Conservation (phyloP, 805 yeast genomes). For the Yarrowia sp. region DNA sequence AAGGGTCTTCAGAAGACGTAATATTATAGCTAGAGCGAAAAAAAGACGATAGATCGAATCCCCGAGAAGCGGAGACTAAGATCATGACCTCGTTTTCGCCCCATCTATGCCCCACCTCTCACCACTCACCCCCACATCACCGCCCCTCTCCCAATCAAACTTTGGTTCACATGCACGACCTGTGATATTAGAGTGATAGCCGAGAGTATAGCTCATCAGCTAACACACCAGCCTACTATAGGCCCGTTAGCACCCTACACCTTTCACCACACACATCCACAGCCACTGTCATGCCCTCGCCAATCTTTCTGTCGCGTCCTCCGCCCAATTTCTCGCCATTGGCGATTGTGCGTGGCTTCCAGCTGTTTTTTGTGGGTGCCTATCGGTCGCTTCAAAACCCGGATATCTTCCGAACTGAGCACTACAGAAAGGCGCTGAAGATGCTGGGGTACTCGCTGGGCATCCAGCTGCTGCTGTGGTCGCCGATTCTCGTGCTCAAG, state of each 20-base stretch:
- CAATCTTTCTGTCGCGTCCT: slow-evolving; percentile 63
- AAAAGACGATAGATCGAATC: too few species aligned
- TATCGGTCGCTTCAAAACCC: slow-evolving; percentile 58
- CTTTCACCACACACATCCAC: neutral
- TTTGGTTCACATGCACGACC: slow-evolving; percentile 22
- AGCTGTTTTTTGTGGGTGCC: slow-evolving; percentile 59
- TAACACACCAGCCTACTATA: slow-evolving; percentile 1
- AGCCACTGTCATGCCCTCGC: slow-evolving; percentile 60
- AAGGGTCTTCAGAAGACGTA: too few species aligned
- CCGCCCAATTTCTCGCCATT: slow-evolving; percentile 60
- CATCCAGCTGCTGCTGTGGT: slow-evolving; percentile 51
- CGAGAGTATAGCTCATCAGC: neutral
- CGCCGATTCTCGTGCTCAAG: slow-evolving; percentile 46
- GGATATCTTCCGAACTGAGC: slow-evolving; percentile 50
- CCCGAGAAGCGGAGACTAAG: too few species aligned
- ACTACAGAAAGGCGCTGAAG: slow-evolving; percentile 51
- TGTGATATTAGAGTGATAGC: neutral
- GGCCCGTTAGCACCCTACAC: neutral
- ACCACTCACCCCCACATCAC: rapidly evolving
- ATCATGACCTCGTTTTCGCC: too few species aligned
- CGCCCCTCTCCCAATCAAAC: neutral
- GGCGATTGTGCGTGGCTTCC: slow-evolving; percentile 61
- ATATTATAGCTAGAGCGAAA: too few species aligned
- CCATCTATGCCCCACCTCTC: too few species aligned
- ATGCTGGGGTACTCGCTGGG: slow-evolving; percentile 53